Conservation (phyloP, 1,284 basidiomycete species). For the Marasmius sp. region DNA sequence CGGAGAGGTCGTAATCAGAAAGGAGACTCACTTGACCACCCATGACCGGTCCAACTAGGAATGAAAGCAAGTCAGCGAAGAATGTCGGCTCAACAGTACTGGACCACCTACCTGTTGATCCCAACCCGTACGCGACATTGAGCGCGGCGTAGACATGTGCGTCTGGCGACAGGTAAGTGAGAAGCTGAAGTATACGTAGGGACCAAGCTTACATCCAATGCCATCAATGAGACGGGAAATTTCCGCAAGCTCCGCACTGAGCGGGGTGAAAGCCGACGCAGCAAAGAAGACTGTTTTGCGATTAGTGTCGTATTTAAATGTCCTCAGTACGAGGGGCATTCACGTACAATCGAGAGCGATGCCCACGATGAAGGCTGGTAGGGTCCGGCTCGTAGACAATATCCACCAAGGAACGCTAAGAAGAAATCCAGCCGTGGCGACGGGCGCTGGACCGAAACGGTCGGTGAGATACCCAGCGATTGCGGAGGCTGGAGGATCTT, state of each 20-base stretch:
- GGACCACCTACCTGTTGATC: constrained; percentile 46
- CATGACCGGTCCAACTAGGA: constrained; percentile 63
- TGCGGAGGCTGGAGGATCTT: constrained; percentile 48
- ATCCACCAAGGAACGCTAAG: constrained; percentile 69
- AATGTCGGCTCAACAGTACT: neutral
- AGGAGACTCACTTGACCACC: constrained; percentile 49
- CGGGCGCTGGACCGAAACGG: constrained; percentile 56
- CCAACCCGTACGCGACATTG: constrained; percentile 47
- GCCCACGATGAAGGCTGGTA: constrained; percentile 61
- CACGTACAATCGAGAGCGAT: constrained; percentile 47
- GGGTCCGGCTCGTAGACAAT: constrained; percentile 48
- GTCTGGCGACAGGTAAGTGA: neutral
- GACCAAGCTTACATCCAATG: constrained; percentile 59
- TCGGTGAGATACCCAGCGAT: constrained; percentile 67
- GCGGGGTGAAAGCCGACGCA: constrained; percentile 56
- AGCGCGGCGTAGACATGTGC: constrained; percentile 12
- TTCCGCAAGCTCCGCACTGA: constrained; percentile 64
- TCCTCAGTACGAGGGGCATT: neutral
- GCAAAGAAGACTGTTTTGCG: constrained; percentile 52
- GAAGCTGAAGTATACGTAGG: neutral
- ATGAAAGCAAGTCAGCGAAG: constrained; percentile 6
- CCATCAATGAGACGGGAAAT: constrained; percentile 56
- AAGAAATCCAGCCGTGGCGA: constrained; percentile 49
- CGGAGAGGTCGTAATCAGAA: too few species aligned
- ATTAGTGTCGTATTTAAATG: neutral